A percentile compares a stretch with the other conserved stretches of the same genome.
phyloP scores from a whole-genome alignment of 2,329 filamentous ascomycete genomes.

The Talaromyces sp. region DNA sequence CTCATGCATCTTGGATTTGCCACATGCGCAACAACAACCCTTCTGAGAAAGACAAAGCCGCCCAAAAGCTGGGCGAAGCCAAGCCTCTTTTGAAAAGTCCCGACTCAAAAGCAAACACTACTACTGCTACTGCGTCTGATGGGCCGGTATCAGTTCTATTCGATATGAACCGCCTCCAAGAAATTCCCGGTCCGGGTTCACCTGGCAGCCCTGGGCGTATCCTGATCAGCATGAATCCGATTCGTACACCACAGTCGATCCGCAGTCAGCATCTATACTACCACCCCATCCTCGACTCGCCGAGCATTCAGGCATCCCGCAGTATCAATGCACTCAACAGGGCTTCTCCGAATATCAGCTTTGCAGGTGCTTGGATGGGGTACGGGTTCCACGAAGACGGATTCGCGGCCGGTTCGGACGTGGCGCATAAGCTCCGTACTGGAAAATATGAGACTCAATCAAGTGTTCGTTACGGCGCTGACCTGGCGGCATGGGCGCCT shows the following conservation, averaged over 20 bases:
- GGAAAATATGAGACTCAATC: background rate
- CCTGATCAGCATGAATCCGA: background rate
- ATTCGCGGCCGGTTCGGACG: background rate
- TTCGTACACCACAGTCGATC: background rate
- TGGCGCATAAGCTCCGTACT: background rate
- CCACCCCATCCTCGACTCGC: background rate
- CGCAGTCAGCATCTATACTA: background rate
- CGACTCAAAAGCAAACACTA: too few relatives aligned
- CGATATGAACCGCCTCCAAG: constrained; percentile 5
- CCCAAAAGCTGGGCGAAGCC: too few relatives aligned
- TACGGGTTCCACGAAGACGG: constrained; percentile 6
- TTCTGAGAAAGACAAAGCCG: background rate
- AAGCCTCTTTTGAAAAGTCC: too few relatives aligned
- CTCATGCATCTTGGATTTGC: constrained; percentile 1
- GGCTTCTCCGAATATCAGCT: background rate
- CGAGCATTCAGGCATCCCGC: background rate
- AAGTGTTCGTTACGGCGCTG: background rate
- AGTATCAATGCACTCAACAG: background rate
- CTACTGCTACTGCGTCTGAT: too few relatives aligned
- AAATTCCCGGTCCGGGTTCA: background rate
- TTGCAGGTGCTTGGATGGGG: constrained; percentile 9
- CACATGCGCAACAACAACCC: background rate
- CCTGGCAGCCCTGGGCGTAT: background rate
- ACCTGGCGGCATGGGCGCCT: background rate
- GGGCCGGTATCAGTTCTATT: background rate